A percentile compares a stretch with the other conserved stretches of the same genome.
Evolutionary conservation across 2,329 filamentous ascomycete genomes (phyloP).

Genomic region (Ploettnerulaceae sp.): DNA sequence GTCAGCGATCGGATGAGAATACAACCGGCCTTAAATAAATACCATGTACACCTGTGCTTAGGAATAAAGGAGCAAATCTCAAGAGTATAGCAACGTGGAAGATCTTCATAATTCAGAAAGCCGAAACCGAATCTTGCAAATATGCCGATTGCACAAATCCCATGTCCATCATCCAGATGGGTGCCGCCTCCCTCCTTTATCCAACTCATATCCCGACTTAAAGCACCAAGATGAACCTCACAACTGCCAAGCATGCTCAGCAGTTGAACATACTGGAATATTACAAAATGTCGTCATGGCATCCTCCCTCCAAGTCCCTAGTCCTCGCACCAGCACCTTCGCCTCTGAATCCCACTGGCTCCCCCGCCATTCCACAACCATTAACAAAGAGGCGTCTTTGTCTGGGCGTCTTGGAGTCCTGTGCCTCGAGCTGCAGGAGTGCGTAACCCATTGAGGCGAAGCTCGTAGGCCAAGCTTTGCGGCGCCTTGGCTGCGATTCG

Average conservation of each 20-base stretch:
- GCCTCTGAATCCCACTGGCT: constrained; percentile 5
- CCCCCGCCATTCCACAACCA: neutral
- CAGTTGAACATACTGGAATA: constrained; percentile 1
- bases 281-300: constrained; percentile 3
- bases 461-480: neutral
- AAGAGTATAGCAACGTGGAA: too few species aligned
- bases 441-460: constrained; percentile 6
- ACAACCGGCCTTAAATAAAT: neutral
- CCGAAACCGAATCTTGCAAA: too few species aligned
- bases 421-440: too few species aligned
- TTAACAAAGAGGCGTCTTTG: neutral
- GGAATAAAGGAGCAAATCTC: neutral
- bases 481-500: neutral
- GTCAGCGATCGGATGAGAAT: neutral
- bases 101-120: too few species aligned
- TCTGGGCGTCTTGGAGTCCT: neutral
- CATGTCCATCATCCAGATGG: too few species aligned
- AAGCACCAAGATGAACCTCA: neutral
- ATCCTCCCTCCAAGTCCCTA: neutral
- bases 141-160: too few species aligned
- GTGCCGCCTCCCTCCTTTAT: too few species aligned
- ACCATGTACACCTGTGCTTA: neutral
- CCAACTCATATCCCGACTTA: neutral
- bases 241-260: neutral
- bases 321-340: too few species aligned